Base-by-base conservation (phyloP, 768 basidiomycete species). In the Suillus decipiens region DNA sequence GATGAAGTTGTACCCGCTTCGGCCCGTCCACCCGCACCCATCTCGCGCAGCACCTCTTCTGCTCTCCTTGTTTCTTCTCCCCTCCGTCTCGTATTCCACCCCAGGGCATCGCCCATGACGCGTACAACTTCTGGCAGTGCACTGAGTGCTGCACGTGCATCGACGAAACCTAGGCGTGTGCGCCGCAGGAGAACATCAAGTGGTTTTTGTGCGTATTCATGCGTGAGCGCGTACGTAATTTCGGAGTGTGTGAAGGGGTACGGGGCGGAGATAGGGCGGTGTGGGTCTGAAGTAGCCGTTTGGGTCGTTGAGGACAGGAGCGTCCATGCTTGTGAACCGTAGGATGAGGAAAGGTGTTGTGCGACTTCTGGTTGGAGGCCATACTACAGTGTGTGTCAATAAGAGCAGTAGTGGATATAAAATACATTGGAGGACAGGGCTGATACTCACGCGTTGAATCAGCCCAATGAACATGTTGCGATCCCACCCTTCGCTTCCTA, bases 261-360 rank as follows among this genome's bases (percentile, higher is more conserved):
- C 62, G 3, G 85, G 76, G 36, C 80, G 82, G 24, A 99, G 79
- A 57, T 83, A 60, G 84, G 81, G 31, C 95, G 96, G 70, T 96
- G 88, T 12, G 77, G n/a, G 95, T 95, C 94, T 92, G 96, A 12
- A 79, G 81, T 61, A 82, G 81, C 34, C 90, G 90, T 0, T 93
- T 95, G 3, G 88, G 85, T 57, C 88, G 81, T 1, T 92, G 89
- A 62, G 6, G 87, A 85, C 69, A 90, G 92, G 0, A 99, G 93
- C 0, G 91, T 90, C 96, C 96, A 99, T 0, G 96, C 95, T 59
- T 95, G 90, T 76, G 97, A 95, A 31, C 96, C 96, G 71, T 99
- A 99, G 69, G 89, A 92, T 60, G 92, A 89, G n/a, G 95, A 87
- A 5, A 99, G 81, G 70, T 98, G 95, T 71, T 90, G 90, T 3